Conservation (phyloP, 2,329 filamentous ascomycete species). For the Clonostachys solani region DNA sequence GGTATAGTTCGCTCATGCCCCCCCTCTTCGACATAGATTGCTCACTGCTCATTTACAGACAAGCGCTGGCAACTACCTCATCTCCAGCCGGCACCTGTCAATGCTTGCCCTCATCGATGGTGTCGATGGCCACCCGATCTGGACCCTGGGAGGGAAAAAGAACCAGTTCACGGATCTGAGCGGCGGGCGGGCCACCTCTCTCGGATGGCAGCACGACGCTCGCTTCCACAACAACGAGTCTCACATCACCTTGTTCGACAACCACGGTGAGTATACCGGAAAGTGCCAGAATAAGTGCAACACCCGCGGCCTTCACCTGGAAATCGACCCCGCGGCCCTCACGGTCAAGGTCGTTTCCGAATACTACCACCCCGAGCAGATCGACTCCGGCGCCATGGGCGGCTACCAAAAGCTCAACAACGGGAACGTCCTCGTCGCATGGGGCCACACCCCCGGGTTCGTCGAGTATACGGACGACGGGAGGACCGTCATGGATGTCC, state of each 20-base stretch:
- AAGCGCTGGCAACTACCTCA: conserved; percentile 25
- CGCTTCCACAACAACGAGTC: conserved; percentile 19
- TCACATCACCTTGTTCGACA: conserved; percentile 31
- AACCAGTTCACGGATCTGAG: conserved; percentile 28
- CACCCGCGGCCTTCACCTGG: conserved; percentile 19
- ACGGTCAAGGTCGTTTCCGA: conserved; percentile 19
- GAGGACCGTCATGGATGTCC: conserved; percentile 14
- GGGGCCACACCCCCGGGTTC: conserved; percentile 19
- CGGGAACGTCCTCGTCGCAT: conserved; percentile 18
- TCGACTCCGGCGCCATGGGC: conserved; percentile 18
- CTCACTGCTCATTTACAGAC: background rate
- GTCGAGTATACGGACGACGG: conserved; percentile 18
- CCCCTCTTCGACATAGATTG: too few relatives aligned
- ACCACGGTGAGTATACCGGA: conserved; percentile 23
- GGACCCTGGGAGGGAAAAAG: conserved; percentile 26
- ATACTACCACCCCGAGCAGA: conserved; percentile 16
- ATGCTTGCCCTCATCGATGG: conserved; percentile 19
- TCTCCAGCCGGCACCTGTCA: conserved; percentile 26
- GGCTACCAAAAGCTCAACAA: conserved; percentile 15
- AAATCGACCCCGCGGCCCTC: conserved; percentile 18
- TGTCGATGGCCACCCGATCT: conserved; percentile 20
- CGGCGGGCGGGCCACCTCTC: conserved; percentile 23
- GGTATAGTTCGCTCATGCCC: conserved; percentile 9
- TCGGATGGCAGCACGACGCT: conserved; percentile 32
- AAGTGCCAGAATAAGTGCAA: conserved; percentile 18